Conservation (phyloP, 768 basidiomycete species). For the Hypsizygus marmoreus region DNA sequence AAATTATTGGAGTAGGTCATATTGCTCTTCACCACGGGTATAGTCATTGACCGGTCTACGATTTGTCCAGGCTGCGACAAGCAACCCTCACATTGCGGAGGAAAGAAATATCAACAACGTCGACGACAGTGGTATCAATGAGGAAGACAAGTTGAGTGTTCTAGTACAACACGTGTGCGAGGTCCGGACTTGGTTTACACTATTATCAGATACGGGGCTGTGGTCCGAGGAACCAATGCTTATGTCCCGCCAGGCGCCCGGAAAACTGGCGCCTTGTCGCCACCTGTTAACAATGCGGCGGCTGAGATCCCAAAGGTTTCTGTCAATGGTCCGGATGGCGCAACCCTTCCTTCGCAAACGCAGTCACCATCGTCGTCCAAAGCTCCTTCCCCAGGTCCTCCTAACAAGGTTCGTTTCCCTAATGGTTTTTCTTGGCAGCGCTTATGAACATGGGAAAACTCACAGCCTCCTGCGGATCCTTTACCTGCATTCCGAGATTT, state of each 20-base stretch:
- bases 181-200: slow-evolving; percentile 20
- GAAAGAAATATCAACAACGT: slow-evolving; percentile 64
- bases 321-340: slow-evolving; percentile 78
- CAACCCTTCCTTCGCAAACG: slow-evolving; percentile 42
- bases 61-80: slow-evolving; percentile 51
- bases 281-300: slow-evolving; percentile 30
- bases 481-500: slow-evolving; percentile 89
- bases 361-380: slow-evolving; percentile 52
- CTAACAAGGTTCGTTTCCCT: slow-evolving; percentile 58
- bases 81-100: slow-evolving; percentile 87
- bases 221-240: slow-evolving; percentile 83
- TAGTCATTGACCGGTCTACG: slow-evolving; percentile 10
- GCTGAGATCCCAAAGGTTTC: slow-evolving; percentile 71
- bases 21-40: slow-evolving; percentile 4
- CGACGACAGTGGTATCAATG: slow-evolving; percentile 78
- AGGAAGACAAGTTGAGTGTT: slow-evolving; percentile 90
- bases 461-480: slow-evolving; percentile 70
- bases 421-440: no score
- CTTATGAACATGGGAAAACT: no score
- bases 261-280: slow-evolving; percentile 35
- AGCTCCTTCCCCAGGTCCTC: slow-evolving; percentile 65
- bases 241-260: slow-evolving; percentile 95
- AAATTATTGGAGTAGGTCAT: slow-evolving; percentile 79
- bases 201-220: slow-evolving; percentile 80
- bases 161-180: slow-evolving; percentile 14